Base-by-base conservation (phyloP, 805 yeast species). In the Nakazawaea wyomingensis region DNA sequence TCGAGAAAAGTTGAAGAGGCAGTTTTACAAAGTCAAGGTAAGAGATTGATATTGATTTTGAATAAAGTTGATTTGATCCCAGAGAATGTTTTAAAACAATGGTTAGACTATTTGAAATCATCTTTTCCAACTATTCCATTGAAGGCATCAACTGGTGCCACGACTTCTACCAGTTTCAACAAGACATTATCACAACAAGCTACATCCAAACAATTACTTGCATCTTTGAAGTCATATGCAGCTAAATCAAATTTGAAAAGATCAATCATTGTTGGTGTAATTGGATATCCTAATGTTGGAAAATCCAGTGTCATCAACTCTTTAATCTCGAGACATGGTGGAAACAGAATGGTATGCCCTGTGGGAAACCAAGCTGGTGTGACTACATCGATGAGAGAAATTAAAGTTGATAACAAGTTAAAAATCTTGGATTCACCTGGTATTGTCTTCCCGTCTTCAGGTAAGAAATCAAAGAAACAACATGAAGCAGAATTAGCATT, bases 361-460 rank as follows among this genome's bases (percentile, higher is more conserved):
- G 95, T 85, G 26, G 99, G 99, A 39, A 95, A 95, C 59, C 93
- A 85, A 66, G 97, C 99, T 3, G 99, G 99, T 60, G 93, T 93
- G 37, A 91, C 99, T 24, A 90, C 96, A 1, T 71, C 91, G 3
- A 68, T 93, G 61, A 79, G 97, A 66, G 95, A 89, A 62, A 89
- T 91, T 46, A 93, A 91, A 66, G 75, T 91, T 48, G 99, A 91
- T 63, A 84, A 81, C 58, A 89, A 89, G 62, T 74, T 91, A 54
- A 87, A 85, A 63, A 74, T 91, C 50, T 72, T 91, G 57, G 99
- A 91, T 64, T 87, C 96, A 43, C 99, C 99, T 41, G 99, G 99
- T 59, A 93, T 91, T 48, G 96, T 93, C 32, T 91, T 93, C 79
- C 98, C 98, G 39, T 60, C 50, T 26, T 49, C 56, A 18, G 76